Conservation (phyloP, 257 asterid genomes). For the Solanum clarkiae region DNA sequence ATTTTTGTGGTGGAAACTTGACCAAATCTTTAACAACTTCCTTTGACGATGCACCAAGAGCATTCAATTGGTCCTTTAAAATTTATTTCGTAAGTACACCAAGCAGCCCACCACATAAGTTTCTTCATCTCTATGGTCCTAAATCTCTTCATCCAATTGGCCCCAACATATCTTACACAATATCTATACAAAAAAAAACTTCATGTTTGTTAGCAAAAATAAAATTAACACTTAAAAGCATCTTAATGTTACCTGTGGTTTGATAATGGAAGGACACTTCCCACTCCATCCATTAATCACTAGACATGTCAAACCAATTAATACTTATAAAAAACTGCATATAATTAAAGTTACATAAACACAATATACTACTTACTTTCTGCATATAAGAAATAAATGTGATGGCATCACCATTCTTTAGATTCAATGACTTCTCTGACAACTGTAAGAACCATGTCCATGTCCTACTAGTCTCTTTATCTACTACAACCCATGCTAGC, state of each 20-base stretch:
- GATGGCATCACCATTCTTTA: neutral
- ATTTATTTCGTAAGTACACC: neutral
- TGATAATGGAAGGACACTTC: neutral
- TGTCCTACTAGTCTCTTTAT: no score
- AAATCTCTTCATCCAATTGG: neutral
- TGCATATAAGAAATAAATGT: neutral
- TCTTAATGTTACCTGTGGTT: neutral
- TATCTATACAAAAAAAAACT: neutral
- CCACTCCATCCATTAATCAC: neutral
- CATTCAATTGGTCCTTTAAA: neutral
- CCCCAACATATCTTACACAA: neutral
- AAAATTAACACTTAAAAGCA: neutral
- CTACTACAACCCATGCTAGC: no score
- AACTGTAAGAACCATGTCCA: neutral
- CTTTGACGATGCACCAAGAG: neutral
- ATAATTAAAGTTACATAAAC: neutral
- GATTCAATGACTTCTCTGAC: neutral
- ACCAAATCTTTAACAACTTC: neutral
- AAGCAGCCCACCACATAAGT: neutral
- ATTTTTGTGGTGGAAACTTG: neutral
- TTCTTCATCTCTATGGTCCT: neutral
- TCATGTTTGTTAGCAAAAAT: neutral
- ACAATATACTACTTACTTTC: neutral
- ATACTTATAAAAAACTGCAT: neutral
- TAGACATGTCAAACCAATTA: neutral